A percentile compares a stretch with the other conserved stretches of the same genome.
phyloP scores from a whole-genome alignment of 2,329 filamentous ascomycete genomes.

The Fusarium falciforme region DNA sequence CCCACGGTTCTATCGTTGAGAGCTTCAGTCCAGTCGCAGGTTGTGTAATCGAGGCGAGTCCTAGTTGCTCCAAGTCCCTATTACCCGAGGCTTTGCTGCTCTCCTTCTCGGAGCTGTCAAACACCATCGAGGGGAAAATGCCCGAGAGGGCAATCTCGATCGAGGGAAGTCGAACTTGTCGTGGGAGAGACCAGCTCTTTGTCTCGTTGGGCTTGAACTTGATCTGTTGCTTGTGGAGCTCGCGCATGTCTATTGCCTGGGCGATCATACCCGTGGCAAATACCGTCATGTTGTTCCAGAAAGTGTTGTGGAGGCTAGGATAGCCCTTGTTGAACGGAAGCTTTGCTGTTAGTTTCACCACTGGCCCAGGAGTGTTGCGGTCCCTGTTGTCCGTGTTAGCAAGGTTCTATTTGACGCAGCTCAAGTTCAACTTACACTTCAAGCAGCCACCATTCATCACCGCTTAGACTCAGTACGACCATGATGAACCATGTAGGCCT shows the following conservation, averaged over 20 bases:
- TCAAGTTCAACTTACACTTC: slow-evolving; percentile 61
- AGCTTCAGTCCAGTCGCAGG: slow-evolving; percentile 27
- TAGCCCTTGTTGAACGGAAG: slow-evolving; percentile 58
- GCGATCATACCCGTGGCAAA: slow-evolving; percentile 64
- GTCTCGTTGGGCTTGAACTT: slow-evolving; percentile 51
- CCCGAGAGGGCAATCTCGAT: slow-evolving; percentile 63
- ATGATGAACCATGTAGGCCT: slow-evolving; percentile 77
- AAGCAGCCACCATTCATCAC: slow-evolving; percentile 84
- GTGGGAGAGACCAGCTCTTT: slow-evolving; percentile 53
- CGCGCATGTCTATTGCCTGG: slow-evolving; percentile 61
- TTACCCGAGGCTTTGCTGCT: slow-evolving; percentile 5
- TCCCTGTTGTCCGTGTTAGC: slow-evolving; percentile 42
- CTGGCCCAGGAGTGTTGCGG: slow-evolving; percentile 39
- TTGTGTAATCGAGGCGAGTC: slow-evolving; percentile 40
- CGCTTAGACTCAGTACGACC: slow-evolving; percentile 75
- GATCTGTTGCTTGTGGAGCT: slow-evolving; percentile 58
- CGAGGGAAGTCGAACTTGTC: slow-evolving; percentile 59
- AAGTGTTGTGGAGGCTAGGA: slow-evolving; percentile 58
- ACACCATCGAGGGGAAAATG: slow-evolving; percentile 53
- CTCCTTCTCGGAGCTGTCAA: slow-evolving; percentile 36
- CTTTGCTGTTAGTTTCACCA: slow-evolving; percentile 49
- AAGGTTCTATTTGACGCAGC: not conserved
- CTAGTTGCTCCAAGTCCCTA: slow-evolving; percentile 19
- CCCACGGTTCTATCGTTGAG: slow-evolving; percentile 61
- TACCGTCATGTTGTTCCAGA: slow-evolving; percentile 64